A percentile compares a stretch with the other conserved stretches of the same genome.
phyloP scores from a whole-genome alignment of 768 basidiomycete species.

The Cantharellus anzutake region DNA sequence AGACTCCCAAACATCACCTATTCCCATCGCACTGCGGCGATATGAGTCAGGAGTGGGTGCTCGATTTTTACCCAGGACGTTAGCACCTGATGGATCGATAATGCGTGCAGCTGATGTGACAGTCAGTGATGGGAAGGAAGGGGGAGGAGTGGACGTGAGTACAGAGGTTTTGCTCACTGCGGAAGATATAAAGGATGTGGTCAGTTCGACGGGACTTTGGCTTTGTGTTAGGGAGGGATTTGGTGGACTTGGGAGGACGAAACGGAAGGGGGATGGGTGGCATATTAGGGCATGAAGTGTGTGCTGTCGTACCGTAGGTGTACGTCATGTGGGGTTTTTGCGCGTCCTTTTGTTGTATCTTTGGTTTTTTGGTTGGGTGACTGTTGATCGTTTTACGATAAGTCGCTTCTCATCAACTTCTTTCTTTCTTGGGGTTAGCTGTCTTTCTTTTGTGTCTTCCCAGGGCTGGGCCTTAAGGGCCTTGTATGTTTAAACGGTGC shows the following conservation, averaged over 20 bases:
- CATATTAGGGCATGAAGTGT: slow-evolving; percentile 35
- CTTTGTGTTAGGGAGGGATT: slow-evolving; percentile 83
- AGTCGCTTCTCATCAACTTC: too few species aligned
- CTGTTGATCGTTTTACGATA: too few species aligned
- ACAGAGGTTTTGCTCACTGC: slow-evolving; percentile 49
- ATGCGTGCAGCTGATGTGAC: neutral
- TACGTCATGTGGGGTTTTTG: neutral
- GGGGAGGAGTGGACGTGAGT: slow-evolving; percentile 1
- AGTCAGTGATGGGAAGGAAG: neutral
- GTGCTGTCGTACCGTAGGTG: neutral
- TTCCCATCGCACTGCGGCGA: neutral
- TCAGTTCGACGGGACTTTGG: slow-evolving; percentile 80
- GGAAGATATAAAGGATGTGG: slow-evolving; percentile 86
- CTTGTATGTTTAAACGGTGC: too few species aligned
- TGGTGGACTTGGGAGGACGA: slow-evolving; percentile 62
- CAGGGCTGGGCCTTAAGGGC: too few species aligned
- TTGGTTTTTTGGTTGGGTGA: too few species aligned
- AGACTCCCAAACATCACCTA: too few species aligned
- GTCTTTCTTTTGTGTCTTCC: too few species aligned
- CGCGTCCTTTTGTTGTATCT: too few species aligned
- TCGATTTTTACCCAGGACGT: neutral
- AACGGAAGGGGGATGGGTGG: slow-evolving; percentile 65
- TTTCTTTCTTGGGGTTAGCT: too few species aligned
- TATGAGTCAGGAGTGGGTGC: slow-evolving; percentile 5
- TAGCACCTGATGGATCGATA: neutral